phyloP scores from a whole-genome alignment of 768 basidiomycete species.

The Trichaptum fuscoviolaceum region DNA sequence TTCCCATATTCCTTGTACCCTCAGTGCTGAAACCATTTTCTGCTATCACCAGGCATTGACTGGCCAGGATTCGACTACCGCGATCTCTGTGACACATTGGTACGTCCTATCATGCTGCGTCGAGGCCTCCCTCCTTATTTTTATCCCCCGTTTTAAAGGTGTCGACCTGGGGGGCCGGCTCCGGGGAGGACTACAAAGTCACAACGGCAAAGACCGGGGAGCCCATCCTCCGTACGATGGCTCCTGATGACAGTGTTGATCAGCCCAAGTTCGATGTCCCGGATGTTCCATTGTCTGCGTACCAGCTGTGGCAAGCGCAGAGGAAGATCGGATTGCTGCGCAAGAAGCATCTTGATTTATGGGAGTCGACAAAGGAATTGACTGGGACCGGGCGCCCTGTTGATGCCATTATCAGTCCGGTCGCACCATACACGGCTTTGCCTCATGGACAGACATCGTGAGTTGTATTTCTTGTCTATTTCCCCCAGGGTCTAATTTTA shows the following conservation, averaged over 20 bases:
- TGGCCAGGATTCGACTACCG: slow-evolving; percentile 44
- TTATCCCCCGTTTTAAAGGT: slow-evolving; percentile 30
- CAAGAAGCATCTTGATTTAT: slow-evolving; percentile 53
- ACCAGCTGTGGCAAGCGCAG: slow-evolving; percentile 23
- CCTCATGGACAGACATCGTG: slow-evolving; percentile 59
- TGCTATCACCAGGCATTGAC: slow-evolving; percentile 48
- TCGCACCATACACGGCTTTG: slow-evolving; percentile 52
- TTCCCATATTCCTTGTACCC: background rate
- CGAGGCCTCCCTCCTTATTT: background rate
- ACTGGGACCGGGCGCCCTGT: slow-evolving; percentile 71
- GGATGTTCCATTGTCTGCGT: slow-evolving; percentile 19
- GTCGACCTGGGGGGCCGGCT: slow-evolving; percentile 32
- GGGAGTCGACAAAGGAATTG: slow-evolving; percentile 44
- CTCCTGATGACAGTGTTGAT: slow-evolving; percentile 24
- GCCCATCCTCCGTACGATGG: slow-evolving; percentile 49
- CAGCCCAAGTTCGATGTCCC: slow-evolving; percentile 21
- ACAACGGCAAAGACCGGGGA: slow-evolving; percentile 41
- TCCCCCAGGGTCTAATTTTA: background rate
- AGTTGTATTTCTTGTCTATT: slow-evolving; percentile 13
- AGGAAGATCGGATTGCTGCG: slow-evolving; percentile 31
- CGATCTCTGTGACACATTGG: slow-evolving; percentile 5
- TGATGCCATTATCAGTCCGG: slow-evolving; percentile 69
- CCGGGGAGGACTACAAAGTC: slow-evolving; percentile 39
- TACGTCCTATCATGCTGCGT: background rate
- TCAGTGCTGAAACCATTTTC: background rate